Evolutionary conservation across 495 filamentous ascomycete species (phyloP), one percentile per base, ranked within the genome.

Genomic region (Penicillium atrosanguineum): DNA sequence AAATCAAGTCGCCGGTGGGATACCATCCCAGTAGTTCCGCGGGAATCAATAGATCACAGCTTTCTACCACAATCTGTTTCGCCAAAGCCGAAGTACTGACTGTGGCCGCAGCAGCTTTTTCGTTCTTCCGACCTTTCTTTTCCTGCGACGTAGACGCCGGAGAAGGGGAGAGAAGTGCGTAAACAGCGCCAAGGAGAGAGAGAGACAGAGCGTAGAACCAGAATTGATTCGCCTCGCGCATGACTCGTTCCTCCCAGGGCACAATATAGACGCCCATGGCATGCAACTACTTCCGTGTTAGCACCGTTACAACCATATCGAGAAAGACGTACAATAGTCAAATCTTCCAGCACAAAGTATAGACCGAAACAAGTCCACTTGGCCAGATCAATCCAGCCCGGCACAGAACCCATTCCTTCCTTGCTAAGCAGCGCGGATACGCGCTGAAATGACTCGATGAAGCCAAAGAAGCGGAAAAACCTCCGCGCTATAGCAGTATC

Each of bases 381-480:
- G 0, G 59, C 68, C 18, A 75, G 48, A 6, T 72, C 70, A 14
- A 75, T 38, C 43, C 59, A 36, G 0, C 60, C 55, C 14, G 60
- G 36, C 25, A 64, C 42, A 1, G 64, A 61, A 18, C 60, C 43
- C 26, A 58, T 46, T 7, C 57, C 55, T 11, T 50, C 54, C 16
- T 53, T 56, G 8, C 55, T 56, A 0, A 73, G 53, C 25, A 74
- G 51, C 0, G 43, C 49, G 25, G 69, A 75, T 2, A 80, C 82
- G 6, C 69, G 67, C 34, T 69, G 44, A 58, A 88, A 87, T n/a
- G 69, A 71, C 12, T 83, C 83, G 5, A 87, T 68, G 64, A 84
- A 87, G 29, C 80, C 78, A 57, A 86, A 86, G 50, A 85, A 69
- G 21, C 85, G 77, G 63, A 88, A 76, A 67, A 73, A 85, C 7